Evolutionary conservation across 2,329 filamentous ascomycete genomes (phyloP).

Genomic region (Cordyceps javanica): DNA sequence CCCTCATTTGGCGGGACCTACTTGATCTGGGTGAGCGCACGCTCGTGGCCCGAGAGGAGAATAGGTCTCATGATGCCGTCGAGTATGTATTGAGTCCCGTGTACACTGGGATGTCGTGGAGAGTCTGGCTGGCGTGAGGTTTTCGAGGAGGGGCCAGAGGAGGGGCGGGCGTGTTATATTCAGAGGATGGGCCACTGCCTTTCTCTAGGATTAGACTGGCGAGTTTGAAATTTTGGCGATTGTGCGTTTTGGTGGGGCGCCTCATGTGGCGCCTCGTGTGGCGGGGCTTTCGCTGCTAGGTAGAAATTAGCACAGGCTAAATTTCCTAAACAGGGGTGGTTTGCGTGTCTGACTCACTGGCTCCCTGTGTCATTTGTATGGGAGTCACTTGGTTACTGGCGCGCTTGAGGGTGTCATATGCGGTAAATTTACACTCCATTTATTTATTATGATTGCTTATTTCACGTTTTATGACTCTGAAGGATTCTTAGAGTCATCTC

Average conservation of each 20-base stretch:
- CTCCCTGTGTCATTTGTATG: no score
- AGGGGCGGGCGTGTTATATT: conserved; percentile 8
- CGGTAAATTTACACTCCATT: no score
- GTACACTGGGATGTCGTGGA: background rate
- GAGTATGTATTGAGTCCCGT: conserved; percentile 10
- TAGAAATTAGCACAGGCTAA: background rate
- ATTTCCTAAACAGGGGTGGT: background rate
- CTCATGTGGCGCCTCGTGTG: conserved; percentile 20
- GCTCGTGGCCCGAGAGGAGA: conserved; percentile 92
- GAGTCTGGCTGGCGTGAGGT: conserved; percentile 3
- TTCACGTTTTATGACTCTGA: no score
- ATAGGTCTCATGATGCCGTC: conserved; percentile 81
- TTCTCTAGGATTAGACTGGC: conserved; percentile 17
- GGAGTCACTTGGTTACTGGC: no score
- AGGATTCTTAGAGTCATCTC: no score
- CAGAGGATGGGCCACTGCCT: conserved; percentile 1
- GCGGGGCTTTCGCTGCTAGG: conserved; percentile 8
- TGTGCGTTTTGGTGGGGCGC: conserved; percentile 41
- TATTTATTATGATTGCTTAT: no score
- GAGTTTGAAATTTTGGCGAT: conserved; percentile 37
- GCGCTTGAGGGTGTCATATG: no score
- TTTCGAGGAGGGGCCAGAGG: conserved; percentile 8
- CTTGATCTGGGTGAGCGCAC: conserved; percentile 92
- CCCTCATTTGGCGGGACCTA: conserved; percentile 35
- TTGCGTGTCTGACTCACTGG: background rate